These are phyloP conservation scores for Mucor plumbeus DNA, from an alignment of 371 early-diverging fungal species.

Conservation along the genomic window DNA sequence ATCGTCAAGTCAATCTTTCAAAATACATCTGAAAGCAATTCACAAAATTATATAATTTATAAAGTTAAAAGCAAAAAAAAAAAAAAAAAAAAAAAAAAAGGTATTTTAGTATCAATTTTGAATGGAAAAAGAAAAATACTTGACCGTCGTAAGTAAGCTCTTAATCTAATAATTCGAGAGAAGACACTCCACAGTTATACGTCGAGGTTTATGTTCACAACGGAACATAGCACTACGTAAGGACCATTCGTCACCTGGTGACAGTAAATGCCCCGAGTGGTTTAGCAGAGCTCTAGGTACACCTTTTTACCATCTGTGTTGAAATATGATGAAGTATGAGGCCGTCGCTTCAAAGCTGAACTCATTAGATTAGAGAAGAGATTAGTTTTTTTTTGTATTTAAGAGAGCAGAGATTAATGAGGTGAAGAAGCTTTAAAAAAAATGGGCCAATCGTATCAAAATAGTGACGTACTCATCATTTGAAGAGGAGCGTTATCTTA, in stretches of 20 bases:
- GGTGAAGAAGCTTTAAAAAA: too few relatives aligned
- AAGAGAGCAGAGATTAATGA: too few relatives aligned
- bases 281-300: slow-evolving; percentile 21
- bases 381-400: too few relatives aligned
- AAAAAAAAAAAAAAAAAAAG: slow-evolving; percentile 7
- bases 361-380: slow-evolving; percentile 17
- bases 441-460: too few relatives aligned
- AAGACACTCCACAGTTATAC: slow-evolving; percentile 24
- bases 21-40: too few relatives aligned
- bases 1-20: too few relatives aligned
- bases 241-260: slow-evolving; percentile 17
- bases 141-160: slow-evolving; percentile 11
- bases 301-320: slow-evolving; percentile 22
- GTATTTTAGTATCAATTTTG: slow-evolving; percentile 6
- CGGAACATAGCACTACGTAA: slow-evolving; percentile 20
- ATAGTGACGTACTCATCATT: background rate
- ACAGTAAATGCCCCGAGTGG: slow-evolving; percentile 19
- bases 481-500: background rate
- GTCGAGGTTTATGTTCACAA: slow-evolving; percentile 17
- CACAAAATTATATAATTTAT: too few relatives aligned
- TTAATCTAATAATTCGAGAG: slow-evolving; percentile 16
- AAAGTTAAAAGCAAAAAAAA: too few relatives aligned
- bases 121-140: slow-evolving; percentile 14
- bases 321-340: slow-evolving; percentile 21
- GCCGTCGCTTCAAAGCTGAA: slow-evolving; percentile 21